Percentiles rank a stretch among this genome's conserved stretches.
phyloP scores from a whole-genome alignment of 805 yeast species.

The Candida arabinofermentans region DNA sequence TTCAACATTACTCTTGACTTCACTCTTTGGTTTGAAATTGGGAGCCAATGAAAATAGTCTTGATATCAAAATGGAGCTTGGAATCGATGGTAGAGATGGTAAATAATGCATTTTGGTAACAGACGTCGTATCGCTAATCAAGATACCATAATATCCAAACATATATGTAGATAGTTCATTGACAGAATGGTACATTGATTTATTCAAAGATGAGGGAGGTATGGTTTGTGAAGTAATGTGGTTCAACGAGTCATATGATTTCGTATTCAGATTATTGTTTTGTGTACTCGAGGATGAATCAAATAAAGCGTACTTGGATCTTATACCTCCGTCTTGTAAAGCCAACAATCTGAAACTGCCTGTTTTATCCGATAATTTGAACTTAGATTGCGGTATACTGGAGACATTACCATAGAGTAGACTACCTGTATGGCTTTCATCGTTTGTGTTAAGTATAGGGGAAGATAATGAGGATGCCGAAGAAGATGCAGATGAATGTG shows the following conservation, averaged over 20 bases:
- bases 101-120: conserved; percentile 46
- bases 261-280: background rate
- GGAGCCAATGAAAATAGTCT: conserved; percentile 37
- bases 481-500: background rate
- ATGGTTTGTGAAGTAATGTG: background rate
- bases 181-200: conserved; percentile 37
- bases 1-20: background rate
- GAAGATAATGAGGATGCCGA: conserved; percentile 3
- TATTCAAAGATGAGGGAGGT: conserved; percentile 12
- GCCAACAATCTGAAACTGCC: conserved; percentile 39
- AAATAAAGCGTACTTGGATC: conserved; percentile 45
- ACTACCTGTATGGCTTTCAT: conserved; percentile 42
- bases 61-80: conserved; percentile 41
- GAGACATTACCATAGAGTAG: conserved; percentile 41
- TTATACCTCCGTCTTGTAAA: conserved; percentile 47
- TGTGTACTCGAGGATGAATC: conserved; percentile 35
- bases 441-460: conserved; percentile 21
- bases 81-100: conserved; percentile 37
- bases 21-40: conserved; percentile 6
- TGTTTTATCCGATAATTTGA: conserved; percentile 22
- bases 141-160: conserved; percentile 53
- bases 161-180: conserved; percentile 47
- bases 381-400: conserved; percentile 12
- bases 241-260: background rate
- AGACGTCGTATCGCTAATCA: conserved; percentile 40